phyloP scores from a whole-genome alignment of 306 rosid species.

The Malus domestica region ASM211411v1 NC_041790.1:6011001-6011500 shows the following conservation, averaged over 20 bases:
- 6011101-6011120: conserved; percentile 60
- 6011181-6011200: conserved; percentile 36
- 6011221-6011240: conserved; percentile 56
- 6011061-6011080: conserved; percentile 54
- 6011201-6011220: conserved; percentile 61
- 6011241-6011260: conserved; percentile 62
- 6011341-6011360: not conserved
- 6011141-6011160: conserved; percentile 47
- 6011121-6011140: conserved; percentile 71
- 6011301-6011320: conserved; percentile 82
- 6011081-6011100: conserved; percentile 73
- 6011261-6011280: conserved; percentile 64
- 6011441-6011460: too few species aligned
- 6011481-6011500: too few species aligned
- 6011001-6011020: conserved; percentile 43
- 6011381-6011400: too few species aligned
- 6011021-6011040: conserved; percentile 75
- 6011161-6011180: conserved; percentile 36
- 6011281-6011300: conserved; percentile 52
- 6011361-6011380: too few species aligned
- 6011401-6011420: too few species aligned
- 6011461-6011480: too few species aligned
- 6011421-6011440: too few species aligned
- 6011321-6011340: conserved; percentile 42
- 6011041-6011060: conserved; percentile 48